Percentiles rank a stretch among this genome's conserved stretches.
These are phyloP conservation scores for Clavispora phyllophila DNA, from an alignment of 805 yeast species.

Conservation along the genomic window DNA sequence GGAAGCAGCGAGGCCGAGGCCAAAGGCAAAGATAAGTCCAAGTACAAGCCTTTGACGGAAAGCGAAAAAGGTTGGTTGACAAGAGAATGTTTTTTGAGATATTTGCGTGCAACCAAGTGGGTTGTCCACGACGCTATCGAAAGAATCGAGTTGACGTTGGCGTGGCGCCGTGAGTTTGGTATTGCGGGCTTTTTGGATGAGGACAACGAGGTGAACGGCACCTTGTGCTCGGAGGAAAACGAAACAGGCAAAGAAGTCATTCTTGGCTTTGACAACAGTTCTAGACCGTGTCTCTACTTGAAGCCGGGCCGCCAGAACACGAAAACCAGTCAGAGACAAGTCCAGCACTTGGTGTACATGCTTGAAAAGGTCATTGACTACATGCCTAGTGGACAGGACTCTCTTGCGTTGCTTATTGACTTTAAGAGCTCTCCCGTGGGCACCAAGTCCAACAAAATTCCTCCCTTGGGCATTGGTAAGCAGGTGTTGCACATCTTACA, in stretches of 20 bases:
- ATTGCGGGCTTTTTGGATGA: slow-evolving; percentile 37
- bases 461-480: slow-evolving; percentile 84
- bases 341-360: slow-evolving; percentile 92
- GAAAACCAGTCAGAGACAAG: slow-evolving; percentile 81
- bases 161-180: slow-evolving; percentile 95
- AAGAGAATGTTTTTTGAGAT: slow-evolving; percentile 84
- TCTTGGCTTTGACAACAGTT: slow-evolving; percentile 83
- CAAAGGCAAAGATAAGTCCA: slow-evolving; percentile 33
- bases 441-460: slow-evolving; percentile 63
- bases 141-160: slow-evolving; percentile 70
- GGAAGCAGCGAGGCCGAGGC: slow-evolving; percentile 47
- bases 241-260: slow-evolving; percentile 91
- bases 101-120: slow-evolving; percentile 95
- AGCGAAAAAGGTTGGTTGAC: slow-evolving; percentile 90
- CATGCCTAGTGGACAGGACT: slow-evolving; percentile 97
- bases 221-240: slow-evolving; percentile 59
- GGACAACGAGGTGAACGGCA: slow-evolving; percentile 50
- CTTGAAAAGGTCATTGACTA: slow-evolving; percentile 87
- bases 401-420: slow-evolving; percentile 85
- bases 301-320: slow-evolving; percentile 97
- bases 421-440: slow-evolving; percentile 73
- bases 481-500: slow-evolving; percentile 91
- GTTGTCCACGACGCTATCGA: slow-evolving; percentile 59
- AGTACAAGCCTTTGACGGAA: slow-evolving; percentile 21
- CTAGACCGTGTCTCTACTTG: slow-evolving; percentile 87